These are phyloP conservation scores for Manihot esculenta DNA, from an alignment of 441 rosid genomes.

Conservation along the genomic window DNA sequence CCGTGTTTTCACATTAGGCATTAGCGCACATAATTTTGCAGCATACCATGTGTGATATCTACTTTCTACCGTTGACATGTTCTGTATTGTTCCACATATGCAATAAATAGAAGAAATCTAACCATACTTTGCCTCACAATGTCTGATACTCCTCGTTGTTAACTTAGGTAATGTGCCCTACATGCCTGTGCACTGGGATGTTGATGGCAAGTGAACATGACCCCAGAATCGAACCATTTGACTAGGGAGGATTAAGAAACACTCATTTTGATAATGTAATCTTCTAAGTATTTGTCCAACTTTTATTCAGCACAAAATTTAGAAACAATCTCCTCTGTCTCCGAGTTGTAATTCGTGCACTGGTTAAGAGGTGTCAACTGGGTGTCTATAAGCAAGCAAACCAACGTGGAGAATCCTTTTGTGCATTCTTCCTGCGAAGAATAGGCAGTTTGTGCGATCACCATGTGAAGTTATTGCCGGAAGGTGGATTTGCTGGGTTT, in stretches of 20 bases:
- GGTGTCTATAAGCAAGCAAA: background rate
- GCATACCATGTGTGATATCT: background rate
- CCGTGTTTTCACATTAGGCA: too few relatives aligned
- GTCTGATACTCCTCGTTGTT: slow-evolving; percentile 14
- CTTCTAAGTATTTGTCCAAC: background rate
- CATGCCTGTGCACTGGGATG: slow-evolving; percentile 79
- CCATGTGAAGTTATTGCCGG: background rate
- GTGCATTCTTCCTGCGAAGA: background rate
- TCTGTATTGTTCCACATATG: background rate
- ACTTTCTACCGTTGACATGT: background rate
- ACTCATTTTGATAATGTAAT: background rate
- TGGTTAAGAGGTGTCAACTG: background rate
- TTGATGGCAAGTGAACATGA: slow-evolving; percentile 78
- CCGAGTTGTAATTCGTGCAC: too few relatives aligned
- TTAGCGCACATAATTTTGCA: background rate
- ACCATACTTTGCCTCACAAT: background rate
- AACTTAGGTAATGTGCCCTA: slow-evolving; percentile 73
- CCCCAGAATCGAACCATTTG: slow-evolving; percentile 66
- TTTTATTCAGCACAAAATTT: background rate
- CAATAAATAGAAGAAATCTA: background rate
- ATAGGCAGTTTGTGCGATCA: background rate
- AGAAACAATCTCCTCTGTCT: background rate
- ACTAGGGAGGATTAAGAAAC: slow-evolving; percentile 24
- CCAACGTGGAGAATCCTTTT: background rate
- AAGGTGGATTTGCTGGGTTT: background rate